Conservation (phyloP, 805 yeast species). For the Isabelozyma gotoi region DNA sequence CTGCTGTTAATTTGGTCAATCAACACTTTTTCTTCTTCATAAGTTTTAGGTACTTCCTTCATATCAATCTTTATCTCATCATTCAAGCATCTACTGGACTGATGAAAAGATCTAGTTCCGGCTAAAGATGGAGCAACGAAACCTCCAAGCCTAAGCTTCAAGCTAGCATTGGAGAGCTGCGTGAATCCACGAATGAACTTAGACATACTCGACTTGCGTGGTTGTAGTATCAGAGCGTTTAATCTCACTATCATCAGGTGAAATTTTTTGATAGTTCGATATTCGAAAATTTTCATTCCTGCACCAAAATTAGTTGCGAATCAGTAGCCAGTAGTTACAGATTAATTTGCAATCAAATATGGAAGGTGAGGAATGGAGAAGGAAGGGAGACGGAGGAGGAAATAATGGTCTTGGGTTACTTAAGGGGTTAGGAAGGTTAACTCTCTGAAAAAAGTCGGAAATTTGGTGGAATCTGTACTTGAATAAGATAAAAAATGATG, state of each 20-base stretch:
- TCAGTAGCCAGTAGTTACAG: not conserved
- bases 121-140: not conserved
- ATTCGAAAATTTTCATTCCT: not conserved
- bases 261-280: not conserved
- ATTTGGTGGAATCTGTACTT: too few relatives aligned
- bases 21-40: constrained; percentile 72
- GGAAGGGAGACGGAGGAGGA: not conserved
- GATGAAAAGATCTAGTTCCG: not conserved
- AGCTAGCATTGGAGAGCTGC: not conserved
- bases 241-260: not conserved
- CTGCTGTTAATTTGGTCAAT: constrained; percentile 55
- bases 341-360: not conserved
- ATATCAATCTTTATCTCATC: constrained; percentile 7
- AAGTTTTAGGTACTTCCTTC: constrained; percentile 37
- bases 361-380: not conserved
- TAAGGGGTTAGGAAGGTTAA: too few relatives aligned
- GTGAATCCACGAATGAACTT: not conserved
- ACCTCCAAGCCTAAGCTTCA: not conserved
- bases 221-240: too few relatives aligned
- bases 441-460: too few relatives aligned
- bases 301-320: not conserved
- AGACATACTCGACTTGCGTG: not conserved
- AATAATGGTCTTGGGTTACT: too few relatives aligned
- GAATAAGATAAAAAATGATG: too few relatives aligned
- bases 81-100: not conserved